These are phyloP conservation scores for Fusarium sp. DNA, from an alignment of 2,329 filamentous ascomycete genomes.

Conservation along the genomic window DNA sequence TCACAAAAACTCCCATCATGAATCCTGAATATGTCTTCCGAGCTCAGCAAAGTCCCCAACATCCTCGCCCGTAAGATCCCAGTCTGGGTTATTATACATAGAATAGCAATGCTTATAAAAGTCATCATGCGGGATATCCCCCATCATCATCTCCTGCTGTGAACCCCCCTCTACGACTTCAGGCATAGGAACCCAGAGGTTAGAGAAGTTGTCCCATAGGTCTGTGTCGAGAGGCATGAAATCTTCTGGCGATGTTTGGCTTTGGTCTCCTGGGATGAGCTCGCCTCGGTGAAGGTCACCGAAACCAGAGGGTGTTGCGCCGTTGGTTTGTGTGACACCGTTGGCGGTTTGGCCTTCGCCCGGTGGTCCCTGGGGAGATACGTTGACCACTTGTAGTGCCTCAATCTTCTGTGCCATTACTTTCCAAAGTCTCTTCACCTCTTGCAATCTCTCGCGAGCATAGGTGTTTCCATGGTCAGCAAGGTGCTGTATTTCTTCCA, in stretches of 20 bases:
- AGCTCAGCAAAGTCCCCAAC: conserved; percentile 42
- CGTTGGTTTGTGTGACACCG: conserved; percentile 3
- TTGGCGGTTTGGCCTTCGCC: not conserved
- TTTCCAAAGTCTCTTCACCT: conserved; percentile 39
- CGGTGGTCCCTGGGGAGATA: conserved; percentile 25
- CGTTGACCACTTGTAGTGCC: conserved; percentile 37
- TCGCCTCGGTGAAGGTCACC: conserved; percentile 4
- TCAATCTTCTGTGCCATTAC: conserved; percentile 41
- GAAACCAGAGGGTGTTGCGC: conserved; percentile 2
- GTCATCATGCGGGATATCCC: conserved; percentile 38
- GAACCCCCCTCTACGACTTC: conserved; percentile 25
- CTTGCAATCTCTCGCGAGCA: conserved; percentile 37
- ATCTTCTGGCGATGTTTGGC: conserved; percentile 31
- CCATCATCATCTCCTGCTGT: conserved; percentile 39
- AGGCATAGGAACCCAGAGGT: conserved; percentile 37
- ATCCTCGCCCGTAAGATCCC: conserved; percentile 42
- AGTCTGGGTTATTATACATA: conserved; percentile 43
- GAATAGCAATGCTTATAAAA: conserved; percentile 43
- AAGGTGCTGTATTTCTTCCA: conserved; percentile 44
- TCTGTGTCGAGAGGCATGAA: conserved; percentile 40
- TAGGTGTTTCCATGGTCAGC: conserved; percentile 42
- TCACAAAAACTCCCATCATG: conserved; percentile 14
- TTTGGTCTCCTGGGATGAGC: not conserved
- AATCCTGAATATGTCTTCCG: conserved; percentile 41
- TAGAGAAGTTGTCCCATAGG: conserved; percentile 41